Conservation (phyloP, 73 alveolate species). For the Uronychia binucleata region DNA sequence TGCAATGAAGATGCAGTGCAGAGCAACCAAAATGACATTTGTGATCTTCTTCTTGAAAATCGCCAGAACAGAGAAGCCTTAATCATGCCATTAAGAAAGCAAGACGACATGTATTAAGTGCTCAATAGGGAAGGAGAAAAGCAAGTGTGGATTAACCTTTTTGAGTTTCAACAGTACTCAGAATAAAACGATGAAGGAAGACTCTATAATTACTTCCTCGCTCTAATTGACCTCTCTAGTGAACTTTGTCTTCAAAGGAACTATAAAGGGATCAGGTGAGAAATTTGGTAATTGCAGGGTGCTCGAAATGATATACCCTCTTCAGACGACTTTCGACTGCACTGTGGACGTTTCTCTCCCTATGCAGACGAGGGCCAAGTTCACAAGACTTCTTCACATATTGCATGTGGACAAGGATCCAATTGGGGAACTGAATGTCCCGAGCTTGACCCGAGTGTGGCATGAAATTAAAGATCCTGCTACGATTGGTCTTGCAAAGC, state of each 20-base stretch:
- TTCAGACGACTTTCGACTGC: slow-evolving; percentile 12
- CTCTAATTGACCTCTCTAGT: slow-evolving; percentile 30
- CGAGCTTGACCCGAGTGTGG: slow-evolving; percentile 43
- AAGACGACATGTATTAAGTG: slow-evolving; percentile 20
- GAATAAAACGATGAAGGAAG: slow-evolving; percentile 4
- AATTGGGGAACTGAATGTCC: slow-evolving; percentile 20
- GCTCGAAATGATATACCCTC: slow-evolving; percentile 30
- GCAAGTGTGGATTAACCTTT: background rate
- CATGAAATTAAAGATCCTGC: background rate
- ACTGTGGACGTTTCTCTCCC: slow-evolving; percentile 9
- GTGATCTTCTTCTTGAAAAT: slow-evolving; percentile 47
- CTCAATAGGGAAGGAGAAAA: slow-evolving; percentile 10
- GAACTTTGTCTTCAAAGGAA: slow-evolving; percentile 2
- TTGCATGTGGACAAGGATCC: slow-evolving; percentile 55
- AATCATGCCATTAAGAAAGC: background rate
- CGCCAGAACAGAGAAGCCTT: slow-evolving; percentile 30
- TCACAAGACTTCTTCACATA: slow-evolving; percentile 21
- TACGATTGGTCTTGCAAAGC: slow-evolving; percentile 11
- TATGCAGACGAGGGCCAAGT: slow-evolving; percentile 24
- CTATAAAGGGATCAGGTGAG: slow-evolving; percentile 5
- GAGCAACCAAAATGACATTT: slow-evolving; percentile 44
- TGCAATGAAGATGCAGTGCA: slow-evolving; percentile 56
- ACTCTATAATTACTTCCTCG: slow-evolving; percentile 44
- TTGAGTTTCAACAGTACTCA: background rate
- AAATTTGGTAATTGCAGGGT: background rate